Evolutionary conservation across 108 stramenopile genomes (phyloP), one percentile per base, ranked within the genome.

Genomic region (Mediolabrus comicus): DNA sequence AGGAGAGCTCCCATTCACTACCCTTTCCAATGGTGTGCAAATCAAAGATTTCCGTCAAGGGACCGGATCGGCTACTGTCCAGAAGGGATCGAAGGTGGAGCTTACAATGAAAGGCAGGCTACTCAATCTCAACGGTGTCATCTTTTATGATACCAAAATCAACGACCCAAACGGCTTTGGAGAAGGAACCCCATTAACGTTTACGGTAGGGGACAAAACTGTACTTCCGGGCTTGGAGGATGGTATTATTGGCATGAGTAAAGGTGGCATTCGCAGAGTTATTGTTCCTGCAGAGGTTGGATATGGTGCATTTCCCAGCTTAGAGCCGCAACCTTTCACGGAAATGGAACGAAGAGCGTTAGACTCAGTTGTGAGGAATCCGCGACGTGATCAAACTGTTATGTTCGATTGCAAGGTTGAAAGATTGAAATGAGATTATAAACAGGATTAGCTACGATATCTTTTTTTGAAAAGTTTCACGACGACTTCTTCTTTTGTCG

Each of bases 151-250:
- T 55, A 89, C 85, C 24, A 89, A 89, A 59, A 81, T 70, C 46
- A 86, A 86, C 55, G 84, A 89, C 41, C 83, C 84, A 10, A 83
- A 86, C 49, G 88, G 88, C 11, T 89, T 89, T 62, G 88, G 88
- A 2, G 86, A 73, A 32, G 78, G 84, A 14, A 71, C 84, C 36
- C 88, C 88, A 0, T 62, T 89, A 24, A 70, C 62, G 1, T 62
- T 89, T 19, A 65, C 56, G 17, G 65, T 89, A 0, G 85, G 85
- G 3, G 80, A 85, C 35, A 80, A 80, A 2, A 52, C 84, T 52
- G 82, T 83, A 0, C 11, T 89, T 2, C 88, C 88, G 0, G 88
- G 88, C 57, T 46, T 89, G 54, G 88, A 89, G 59, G 30, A 58
- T 14, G 88, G 88, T 0, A 52, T 89, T 2, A 24, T 80, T 5